Evolutionary conservation across 306 rosid species (phyloP), one percentile per base, ranked within the genome.

Genomic region (Cercis canadensis): DNA sequence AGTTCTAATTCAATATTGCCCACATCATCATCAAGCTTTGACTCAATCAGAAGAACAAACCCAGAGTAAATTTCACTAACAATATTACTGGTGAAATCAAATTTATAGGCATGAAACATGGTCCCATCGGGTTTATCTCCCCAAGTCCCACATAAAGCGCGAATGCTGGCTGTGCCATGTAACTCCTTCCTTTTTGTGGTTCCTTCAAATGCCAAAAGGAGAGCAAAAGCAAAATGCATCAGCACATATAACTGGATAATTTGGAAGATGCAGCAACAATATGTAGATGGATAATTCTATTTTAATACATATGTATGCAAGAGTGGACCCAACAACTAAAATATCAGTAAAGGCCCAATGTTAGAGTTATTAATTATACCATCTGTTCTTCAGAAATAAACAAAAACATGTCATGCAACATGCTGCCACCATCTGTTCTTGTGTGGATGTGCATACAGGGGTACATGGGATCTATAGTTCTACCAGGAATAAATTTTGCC

Each of bases 161-260:
- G 77, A 77, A 89, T 73, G 57, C 63, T 43, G 52, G 85, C 66
- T 49, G 89, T 84, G 39, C 97, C 99, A 57, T 94, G 99, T 39
- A 94, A 80, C 71, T 94, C 99, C 82, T 94, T 94, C 81, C 97
- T 81, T 82, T 85, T 91, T 9, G 96, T 91, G 59, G 92, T 84
- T 77, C 99, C 99, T 94, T 59, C 49, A 74, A 80, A 79, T 66
- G 75, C 69, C 76, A 72, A 68, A 83, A 81, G 68, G 45, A 77
- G 63, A 41, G 56, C 21, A 54, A 67, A 67, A 76, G 29, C 31
- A 69, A 73, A 72, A 57, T 47, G 67, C 6, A 44, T 60, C 34
- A 44, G 72, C 54, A 69, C 46, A 74, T 31, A 72, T 44, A 69
- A 41, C 18, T 32, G 32, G 53, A 63, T 51, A 49, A 64, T 69